A percentile compares a stretch with the other conserved stretches of the same genome.
phyloP scores from a whole-genome alignment of 345 rosid species.

The Balakata baccata region DNA sequence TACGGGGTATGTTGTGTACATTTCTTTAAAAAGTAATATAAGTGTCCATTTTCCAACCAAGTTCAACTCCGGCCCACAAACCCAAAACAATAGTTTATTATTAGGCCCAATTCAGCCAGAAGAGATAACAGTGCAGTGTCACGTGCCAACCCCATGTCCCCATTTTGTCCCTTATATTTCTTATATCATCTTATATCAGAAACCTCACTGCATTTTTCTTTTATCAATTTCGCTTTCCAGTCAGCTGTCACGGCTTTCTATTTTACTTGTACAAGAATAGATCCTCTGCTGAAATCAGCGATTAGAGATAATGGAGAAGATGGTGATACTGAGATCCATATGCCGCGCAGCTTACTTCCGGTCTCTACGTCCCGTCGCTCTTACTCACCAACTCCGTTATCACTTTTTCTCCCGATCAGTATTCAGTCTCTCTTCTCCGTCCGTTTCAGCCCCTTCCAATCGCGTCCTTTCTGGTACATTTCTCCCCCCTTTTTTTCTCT shows the following conservation, averaged over 20 bases:
- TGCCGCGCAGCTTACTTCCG: conserved; percentile 26
- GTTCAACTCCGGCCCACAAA: too few species aligned
- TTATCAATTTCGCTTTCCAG: background rate
- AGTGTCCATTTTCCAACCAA: too few species aligned
- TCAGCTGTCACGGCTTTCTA: background rate
- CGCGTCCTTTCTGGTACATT: conserved; percentile 12
- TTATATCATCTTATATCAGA: too few species aligned
- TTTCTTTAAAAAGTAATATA: too few species aligned
- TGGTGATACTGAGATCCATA: conserved; percentile 31
- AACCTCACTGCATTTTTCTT: background rate
- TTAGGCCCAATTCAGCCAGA: too few species aligned
- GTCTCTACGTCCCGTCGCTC: conserved; percentile 20
- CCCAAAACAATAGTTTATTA: too few species aligned
- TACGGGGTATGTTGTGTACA: too few species aligned
- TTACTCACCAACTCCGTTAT: conserved; percentile 12
- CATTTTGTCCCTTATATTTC: too few species aligned
- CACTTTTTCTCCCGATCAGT: conserved; percentile 20
- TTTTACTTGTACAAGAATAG: background rate
- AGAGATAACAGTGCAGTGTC: too few species aligned
- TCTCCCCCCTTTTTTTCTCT: background rate
- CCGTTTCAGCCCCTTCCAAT: conserved; percentile 9
- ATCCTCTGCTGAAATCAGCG: background rate
- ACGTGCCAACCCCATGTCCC: too few species aligned
- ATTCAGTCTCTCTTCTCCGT: conserved; percentile 18
- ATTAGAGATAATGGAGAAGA: conserved; percentile 21